phyloP scores from a whole-genome alignment of 441 rosid species.

The Gossypium laxum region DNA sequence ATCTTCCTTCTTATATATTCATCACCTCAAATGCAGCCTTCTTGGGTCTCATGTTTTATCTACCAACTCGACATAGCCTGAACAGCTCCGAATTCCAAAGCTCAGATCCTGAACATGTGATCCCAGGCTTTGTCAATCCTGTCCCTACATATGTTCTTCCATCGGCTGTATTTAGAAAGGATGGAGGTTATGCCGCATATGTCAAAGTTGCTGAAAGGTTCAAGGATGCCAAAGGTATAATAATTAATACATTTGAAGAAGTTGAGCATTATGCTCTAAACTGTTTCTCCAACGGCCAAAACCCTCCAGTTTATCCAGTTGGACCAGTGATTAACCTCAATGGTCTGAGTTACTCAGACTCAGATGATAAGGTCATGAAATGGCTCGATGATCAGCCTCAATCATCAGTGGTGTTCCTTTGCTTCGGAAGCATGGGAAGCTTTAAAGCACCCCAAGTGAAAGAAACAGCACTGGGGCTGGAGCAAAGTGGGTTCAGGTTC shows the following conservation, averaged over 20 bases:
- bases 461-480: slow-evolving; percentile 32
- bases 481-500: slow-evolving; percentile 35
- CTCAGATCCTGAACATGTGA: slow-evolving; percentile 21
- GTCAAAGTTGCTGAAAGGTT: slow-evolving; percentile 29
- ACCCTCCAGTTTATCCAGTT: slow-evolving; percentile 31
- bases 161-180: slow-evolving; percentile 16
- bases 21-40: no score
- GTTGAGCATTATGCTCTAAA: slow-evolving; percentile 29
- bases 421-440: slow-evolving; percentile 35
- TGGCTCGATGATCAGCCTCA: slow-evolving; percentile 36
- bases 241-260: slow-evolving; percentile 33
- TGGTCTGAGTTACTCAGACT: slow-evolving; percentile 34
- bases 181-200: slow-evolving; percentile 21
- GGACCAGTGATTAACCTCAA: slow-evolving; percentile 42
- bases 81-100: slow-evolving; percentile 7
- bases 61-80: slow-evolving; percentile 21
- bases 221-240: slow-evolving; percentile 26
- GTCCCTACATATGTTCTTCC: slow-evolving; percentile 32
- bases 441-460: slow-evolving; percentile 24
- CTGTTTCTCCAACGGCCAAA: slow-evolving; percentile 14
- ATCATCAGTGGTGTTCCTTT: slow-evolving; percentile 30
- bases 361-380: slow-evolving; percentile 26
- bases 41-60: slow-evolving; percentile 27
- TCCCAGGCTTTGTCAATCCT: slow-evolving; percentile 32
- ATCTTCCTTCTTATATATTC: slow-evolving; percentile 33